These are phyloP conservation scores for Aureobasidium sp. DNA, from an alignment of 2,329 filamentous ascomycete species.

Conservation along the genomic window DNA sequence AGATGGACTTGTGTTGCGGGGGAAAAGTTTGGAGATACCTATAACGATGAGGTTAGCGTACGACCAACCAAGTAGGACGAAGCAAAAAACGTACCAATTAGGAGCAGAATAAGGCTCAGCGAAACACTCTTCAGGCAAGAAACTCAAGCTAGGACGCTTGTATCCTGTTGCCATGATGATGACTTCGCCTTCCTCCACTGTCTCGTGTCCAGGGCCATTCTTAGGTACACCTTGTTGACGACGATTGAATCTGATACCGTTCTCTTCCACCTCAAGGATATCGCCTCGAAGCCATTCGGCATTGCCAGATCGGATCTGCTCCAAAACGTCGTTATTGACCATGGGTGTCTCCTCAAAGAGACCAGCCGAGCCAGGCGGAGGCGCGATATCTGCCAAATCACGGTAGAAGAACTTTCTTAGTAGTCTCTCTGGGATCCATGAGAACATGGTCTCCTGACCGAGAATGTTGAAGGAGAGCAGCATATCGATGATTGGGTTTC, in stretches of 20 bases:
- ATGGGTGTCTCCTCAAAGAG: constrained; percentile 81
- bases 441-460: constrained; percentile 66
- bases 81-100: constrained; percentile 51
- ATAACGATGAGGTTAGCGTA: neutral
- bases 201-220: constrained; percentile 62
- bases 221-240: constrained; percentile 66
- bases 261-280: constrained; percentile 59
- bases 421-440: constrained; percentile 69
- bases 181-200: constrained; percentile 64
- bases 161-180: constrained; percentile 80
- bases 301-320: constrained; percentile 62
- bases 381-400: constrained; percentile 67
- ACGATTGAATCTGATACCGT: constrained; percentile 63
- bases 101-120: constrained; percentile 66
- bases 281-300: constrained; percentile 78
- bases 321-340: constrained; percentile 76
- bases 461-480: constrained; percentile 72
- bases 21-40: constrained; percentile 76
- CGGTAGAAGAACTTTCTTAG: constrained; percentile 76
- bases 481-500: constrained; percentile 66
- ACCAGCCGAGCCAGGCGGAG: constrained; percentile 47
- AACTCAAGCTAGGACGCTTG: constrained; percentile 63
- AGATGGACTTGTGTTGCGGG: constrained; percentile 63
- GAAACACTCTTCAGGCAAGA: constrained; percentile 68
- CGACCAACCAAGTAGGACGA: no score